Conservation (phyloP, 192 early-diverging fungal species). For the Entomortierella beljakovae region DNA sequence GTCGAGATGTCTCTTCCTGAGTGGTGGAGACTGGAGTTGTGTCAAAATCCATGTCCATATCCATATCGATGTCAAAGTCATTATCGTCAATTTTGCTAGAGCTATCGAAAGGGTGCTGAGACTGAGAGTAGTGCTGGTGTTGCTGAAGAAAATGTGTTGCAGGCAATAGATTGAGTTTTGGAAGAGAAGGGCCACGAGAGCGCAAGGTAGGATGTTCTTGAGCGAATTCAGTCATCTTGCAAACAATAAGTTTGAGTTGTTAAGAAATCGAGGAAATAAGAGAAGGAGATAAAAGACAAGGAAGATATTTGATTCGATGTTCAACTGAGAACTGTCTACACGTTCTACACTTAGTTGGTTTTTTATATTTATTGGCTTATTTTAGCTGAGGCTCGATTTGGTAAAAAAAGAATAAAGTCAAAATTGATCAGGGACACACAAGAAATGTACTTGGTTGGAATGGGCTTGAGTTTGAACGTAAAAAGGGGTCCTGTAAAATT, state of each 20-base stretch:
- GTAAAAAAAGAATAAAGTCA: neutral
- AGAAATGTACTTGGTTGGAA: neutral
- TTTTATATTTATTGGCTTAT: too few relatives aligned
- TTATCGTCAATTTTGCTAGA: neutral
- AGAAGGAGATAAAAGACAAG: neutral
- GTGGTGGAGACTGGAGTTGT: neutral
- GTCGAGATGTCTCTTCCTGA: neutral
- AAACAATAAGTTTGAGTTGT: neutral
- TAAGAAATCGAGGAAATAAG: constrained; percentile 7
- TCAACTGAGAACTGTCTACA: too few relatives aligned
- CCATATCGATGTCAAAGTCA: constrained; percentile 17
- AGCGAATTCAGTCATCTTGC: constrained; percentile 30
- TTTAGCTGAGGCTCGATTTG: too few relatives aligned
- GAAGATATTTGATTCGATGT: neutral
- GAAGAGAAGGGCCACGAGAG: constrained; percentile 29
- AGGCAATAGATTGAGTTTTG: constrained; percentile 39
- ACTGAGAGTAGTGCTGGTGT: constrained; percentile 5
- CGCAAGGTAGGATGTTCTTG: constrained; percentile 18
- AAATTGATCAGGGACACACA: neutral
- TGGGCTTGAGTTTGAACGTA: neutral
- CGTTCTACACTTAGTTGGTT: too few relatives aligned
- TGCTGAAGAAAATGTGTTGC: constrained; percentile 26
- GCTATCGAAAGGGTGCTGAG: constrained; percentile 21
- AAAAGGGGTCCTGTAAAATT: neutral
- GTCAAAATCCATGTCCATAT: constrained; percentile 35